A percentile compares a stretch with the other conserved stretches of the same genome.
Conservation (phyloP, 495 filamentous ascomycete genomes). For the Penicillium verhagenii region DNA sequence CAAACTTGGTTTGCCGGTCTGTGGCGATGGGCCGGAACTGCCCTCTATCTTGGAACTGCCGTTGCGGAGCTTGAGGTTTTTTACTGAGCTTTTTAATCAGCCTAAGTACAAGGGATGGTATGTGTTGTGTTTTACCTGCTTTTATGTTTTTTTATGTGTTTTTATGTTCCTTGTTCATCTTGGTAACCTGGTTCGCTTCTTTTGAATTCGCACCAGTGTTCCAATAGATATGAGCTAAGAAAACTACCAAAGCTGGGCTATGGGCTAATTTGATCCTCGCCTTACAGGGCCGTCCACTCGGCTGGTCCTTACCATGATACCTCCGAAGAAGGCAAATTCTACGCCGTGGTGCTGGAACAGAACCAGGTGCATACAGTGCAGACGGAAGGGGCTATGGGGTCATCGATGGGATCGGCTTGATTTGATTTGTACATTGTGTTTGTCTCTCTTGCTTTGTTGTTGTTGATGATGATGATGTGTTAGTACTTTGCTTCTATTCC, state of each 20-base stretch:
- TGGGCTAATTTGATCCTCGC: constrained; percentile 2
- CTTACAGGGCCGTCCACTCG: constrained; percentile 34
- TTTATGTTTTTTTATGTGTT: constrained; percentile 9
- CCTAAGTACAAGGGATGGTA: constrained; percentile 48
- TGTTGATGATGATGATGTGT: background rate
- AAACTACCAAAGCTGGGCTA: no score
- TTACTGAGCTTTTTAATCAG: constrained; percentile 48
- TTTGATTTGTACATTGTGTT: background rate
- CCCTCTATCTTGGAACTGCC: constrained; percentile 42
- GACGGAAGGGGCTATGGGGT: background rate
- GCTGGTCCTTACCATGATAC: constrained; percentile 45
- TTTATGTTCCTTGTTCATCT: constrained; percentile 9
- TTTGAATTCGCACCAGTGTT: no score
- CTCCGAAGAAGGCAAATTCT: constrained; percentile 42
- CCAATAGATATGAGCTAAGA: no score
- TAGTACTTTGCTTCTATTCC: background rate
- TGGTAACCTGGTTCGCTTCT: constrained; percentile 6
- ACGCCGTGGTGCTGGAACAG: constrained; percentile 44
- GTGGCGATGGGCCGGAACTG: constrained; percentile 35
- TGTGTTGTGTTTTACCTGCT: constrained; percentile 18
- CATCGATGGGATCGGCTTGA: background rate
- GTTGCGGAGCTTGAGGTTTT: constrained; percentile 35
- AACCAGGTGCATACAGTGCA: background rate
- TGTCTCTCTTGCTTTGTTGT: background rate
- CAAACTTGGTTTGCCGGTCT: constrained; percentile 43